Evolutionary conservation across 2,329 filamentous ascomycete species (phyloP).

Genomic region (Pleomassaria siparia): DNA sequence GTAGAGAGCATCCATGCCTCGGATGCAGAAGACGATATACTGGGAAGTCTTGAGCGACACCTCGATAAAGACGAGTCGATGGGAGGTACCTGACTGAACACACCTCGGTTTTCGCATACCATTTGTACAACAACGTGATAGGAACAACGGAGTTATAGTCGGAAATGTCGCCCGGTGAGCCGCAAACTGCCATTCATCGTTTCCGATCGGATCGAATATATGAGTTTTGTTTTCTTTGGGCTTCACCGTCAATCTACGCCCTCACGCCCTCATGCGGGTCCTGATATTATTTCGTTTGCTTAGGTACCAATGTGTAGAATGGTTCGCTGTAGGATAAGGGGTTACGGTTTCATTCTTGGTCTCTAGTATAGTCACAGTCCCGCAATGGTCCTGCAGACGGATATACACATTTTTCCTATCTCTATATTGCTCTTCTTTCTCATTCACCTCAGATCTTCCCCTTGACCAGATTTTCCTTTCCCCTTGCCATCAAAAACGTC

Average conservation of each 20-base stretch:
- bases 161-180: not conserved
- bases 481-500: not conserved
- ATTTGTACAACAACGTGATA: not conserved
- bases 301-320: too few species aligned
- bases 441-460: too few species aligned
- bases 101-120: not conserved
- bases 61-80: slow-evolving; percentile 33
- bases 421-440: too few species aligned
- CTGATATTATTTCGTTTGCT: too few species aligned
- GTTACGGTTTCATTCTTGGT: too few species aligned
- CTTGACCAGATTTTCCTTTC: too few species aligned
- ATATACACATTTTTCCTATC: too few species aligned
- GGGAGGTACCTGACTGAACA: not conserved
- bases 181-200: not conserved
- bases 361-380: too few species aligned
- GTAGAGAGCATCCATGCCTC: slow-evolving; percentile 22
- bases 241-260: not conserved
- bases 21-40: slow-evolving; percentile 47
- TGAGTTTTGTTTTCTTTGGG: not conserved
- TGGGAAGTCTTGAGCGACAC: slow-evolving; percentile 52
- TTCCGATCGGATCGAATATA: not conserved
- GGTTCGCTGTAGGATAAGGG: too few species aligned
- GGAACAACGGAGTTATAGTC: not conserved
- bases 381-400: too few species aligned
- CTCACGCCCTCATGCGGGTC: not conserved